Evolutionary conservation across 768 basidiomycete genomes (phyloP).

Genomic region (Rhodocollybia butyracea): DNA sequence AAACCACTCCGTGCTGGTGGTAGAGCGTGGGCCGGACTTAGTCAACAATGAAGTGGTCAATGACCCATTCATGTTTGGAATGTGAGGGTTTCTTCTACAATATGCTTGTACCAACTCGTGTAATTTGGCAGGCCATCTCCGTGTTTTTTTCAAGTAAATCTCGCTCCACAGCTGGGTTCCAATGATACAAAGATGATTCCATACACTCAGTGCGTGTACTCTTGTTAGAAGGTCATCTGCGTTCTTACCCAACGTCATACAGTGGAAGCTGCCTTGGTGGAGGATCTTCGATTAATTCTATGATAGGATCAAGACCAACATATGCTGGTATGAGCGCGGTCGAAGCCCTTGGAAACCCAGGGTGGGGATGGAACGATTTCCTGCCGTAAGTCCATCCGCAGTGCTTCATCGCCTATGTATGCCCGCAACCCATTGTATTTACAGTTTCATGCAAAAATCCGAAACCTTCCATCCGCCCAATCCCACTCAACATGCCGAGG

Average conservation of each 20-base stretch:
- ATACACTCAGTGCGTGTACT: slow-evolving; percentile 7
- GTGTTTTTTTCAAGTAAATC: not conserved
- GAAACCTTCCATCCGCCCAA: slow-evolving; percentile 17
- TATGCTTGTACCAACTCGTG: too few relatives aligned
- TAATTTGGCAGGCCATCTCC: slow-evolving; percentile 5
- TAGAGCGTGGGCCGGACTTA: slow-evolving; percentile 27
- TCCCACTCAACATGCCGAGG: slow-evolving; percentile 12
- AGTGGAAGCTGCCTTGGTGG: slow-evolving; percentile 23
- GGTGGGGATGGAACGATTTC: slow-evolving; percentile 31
- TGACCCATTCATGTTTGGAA: not conserved
- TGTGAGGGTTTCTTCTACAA: too few relatives aligned
- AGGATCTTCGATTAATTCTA: slow-evolving; percentile 24
- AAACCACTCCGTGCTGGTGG: slow-evolving; percentile 16
- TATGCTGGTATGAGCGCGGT: slow-evolving; percentile 15
- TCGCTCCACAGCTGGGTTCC: slow-evolving; percentile 13
- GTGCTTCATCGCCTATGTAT: not conserved
- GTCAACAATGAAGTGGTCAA: slow-evolving; percentile 9
- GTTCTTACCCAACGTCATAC: too few relatives aligned
- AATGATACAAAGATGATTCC: slow-evolving; percentile 6
- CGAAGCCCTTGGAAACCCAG: slow-evolving; percentile 17
- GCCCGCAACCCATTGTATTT: not conserved
- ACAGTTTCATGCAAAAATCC: slow-evolving; percentile 16
- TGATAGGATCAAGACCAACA: slow-evolving; percentile 20
- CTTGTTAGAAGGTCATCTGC: not conserved
- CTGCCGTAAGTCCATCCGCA: slow-evolving; percentile 12